Evolutionary conservation across 352 stramenopile species (phyloP), one percentile per base, ranked within the genome.

Genomic region (Phytophthora cajani): DNA sequence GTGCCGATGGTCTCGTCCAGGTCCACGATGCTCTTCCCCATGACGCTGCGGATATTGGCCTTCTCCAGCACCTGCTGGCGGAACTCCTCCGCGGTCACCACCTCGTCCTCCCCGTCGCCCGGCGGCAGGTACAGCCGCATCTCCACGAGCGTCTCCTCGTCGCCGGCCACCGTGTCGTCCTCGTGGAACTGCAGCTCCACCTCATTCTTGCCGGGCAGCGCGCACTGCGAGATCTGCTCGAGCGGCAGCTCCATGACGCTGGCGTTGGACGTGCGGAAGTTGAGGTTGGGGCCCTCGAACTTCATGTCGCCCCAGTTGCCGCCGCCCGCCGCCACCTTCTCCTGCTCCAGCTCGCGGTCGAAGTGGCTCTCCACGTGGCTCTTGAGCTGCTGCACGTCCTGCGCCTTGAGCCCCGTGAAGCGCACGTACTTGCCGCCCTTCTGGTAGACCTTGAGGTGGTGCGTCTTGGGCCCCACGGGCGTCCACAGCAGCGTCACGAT

Each of bases 121-220:
- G 86, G 86, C 0, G 97, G 97, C 68, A 99, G 85, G 65, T 99
- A 99, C 47, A 99, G 89, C 1, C 95, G 88, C 82, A 99, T 98
- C 54, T 98, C 93, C 10, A 99, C 97, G 16, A 98, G 81, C 58
- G 90, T 94, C 62, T 98, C 91, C 72, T 98, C 88, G 74, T 87
- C 97, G 10, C 94, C 93, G 51, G 98, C 96, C n/a, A 98, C 94
- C 17, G 95, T 98, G 76, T 99, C 97, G 62, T 97, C 97, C 80
- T 99, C 97, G 74, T 98, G 89, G 78, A 99, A 99, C 84, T 99
- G 98, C 57, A 99, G 80, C 79, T 99, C 97, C 53, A 99, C 97
- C 74, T 99, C 98, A 79, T 99, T 99, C 61, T 97, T 98, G 54
- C 94, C 97, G 0, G 98, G 97, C 60, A 99, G 73, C 7, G 98